These are phyloP conservation scores for Penicillium hordei DNA, from an alignment of 2,329 filamentous ascomycete species.

Conservation along the genomic window DNA sequence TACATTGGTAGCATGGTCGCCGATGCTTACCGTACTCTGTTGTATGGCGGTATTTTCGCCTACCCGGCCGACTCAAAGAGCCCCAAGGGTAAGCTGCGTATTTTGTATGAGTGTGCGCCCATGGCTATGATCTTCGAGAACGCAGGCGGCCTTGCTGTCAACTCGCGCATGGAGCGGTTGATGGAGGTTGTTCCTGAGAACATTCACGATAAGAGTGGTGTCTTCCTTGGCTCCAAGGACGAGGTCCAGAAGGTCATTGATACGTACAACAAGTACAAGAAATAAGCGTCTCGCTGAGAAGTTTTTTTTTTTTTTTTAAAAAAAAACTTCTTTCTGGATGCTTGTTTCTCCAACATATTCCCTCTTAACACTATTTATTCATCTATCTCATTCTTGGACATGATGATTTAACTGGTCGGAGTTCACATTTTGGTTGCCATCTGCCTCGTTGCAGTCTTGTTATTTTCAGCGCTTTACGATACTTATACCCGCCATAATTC, in stretches of 20 bases:
- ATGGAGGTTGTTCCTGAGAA: slow-evolving; percentile 82
- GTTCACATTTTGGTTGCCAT: slow-evolving; percentile 1
- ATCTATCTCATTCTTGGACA: slow-evolving; percentile 9
- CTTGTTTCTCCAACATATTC: slow-evolving; percentile 1
- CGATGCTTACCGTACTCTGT: slow-evolving; percentile 89
- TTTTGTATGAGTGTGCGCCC: slow-evolving; percentile 95
- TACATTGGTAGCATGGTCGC: slow-evolving; percentile 99
- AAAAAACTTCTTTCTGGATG: slow-evolving; percentile 7
- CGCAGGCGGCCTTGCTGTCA: slow-evolving; percentile 87
- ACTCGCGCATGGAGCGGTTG: slow-evolving; percentile 90
- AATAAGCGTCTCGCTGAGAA: slow-evolving; percentile 21
- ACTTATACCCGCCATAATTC: slow-evolving; percentile 6
- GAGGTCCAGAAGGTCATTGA: slow-evolving; percentile 95
- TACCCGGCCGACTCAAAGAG: slow-evolving; percentile 98
- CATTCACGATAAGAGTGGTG: slow-evolving; percentile 93
- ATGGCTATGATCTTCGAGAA: slow-evolving; percentile 99
- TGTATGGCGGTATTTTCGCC: slow-evolving; percentile 96
- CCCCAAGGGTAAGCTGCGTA: slow-evolving; percentile 95
- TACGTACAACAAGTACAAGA: slow-evolving; percentile 61
- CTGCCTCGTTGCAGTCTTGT: slow-evolving; percentile 4
- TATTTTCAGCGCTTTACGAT: slow-evolving; percentile 13
- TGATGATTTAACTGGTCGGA: slow-evolving; percentile 9
- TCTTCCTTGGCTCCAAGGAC: slow-evolving; percentile 92
- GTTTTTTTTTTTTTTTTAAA: background rate
- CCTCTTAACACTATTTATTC: slow-evolving; percentile 2